A percentile compares a stretch with the other conserved stretches of the same genome.
phyloP scores from a whole-genome alignment of 148 eudicot genomes.

The Arbutus unedo region DNA sequence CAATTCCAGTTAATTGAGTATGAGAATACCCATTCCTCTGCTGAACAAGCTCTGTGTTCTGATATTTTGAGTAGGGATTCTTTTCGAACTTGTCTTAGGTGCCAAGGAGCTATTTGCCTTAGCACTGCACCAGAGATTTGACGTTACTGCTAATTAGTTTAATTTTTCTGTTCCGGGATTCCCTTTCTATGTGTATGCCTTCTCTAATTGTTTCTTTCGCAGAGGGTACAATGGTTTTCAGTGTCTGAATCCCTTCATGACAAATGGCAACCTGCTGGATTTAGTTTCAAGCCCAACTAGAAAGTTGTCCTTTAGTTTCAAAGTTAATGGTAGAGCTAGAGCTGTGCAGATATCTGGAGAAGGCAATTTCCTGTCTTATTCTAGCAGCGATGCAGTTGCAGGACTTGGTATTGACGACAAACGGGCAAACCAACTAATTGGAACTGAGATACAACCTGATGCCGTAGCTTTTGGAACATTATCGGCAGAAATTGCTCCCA shows the following conservation, averaged over 20 bases:
- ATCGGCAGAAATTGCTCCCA: constrained; percentile 62
- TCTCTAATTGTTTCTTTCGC: not conserved
- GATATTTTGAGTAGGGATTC: not conserved
- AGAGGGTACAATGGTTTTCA: not conserved
- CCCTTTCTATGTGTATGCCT: not conserved
- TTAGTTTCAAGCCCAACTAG: constrained; percentile 6
- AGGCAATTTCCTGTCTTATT: constrained; percentile 46
- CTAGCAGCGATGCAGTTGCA: constrained; percentile 26
- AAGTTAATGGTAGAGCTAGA: constrained; percentile 35
- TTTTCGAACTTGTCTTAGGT: not conserved
- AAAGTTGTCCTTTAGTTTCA: constrained; percentile 26
- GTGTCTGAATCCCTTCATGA: not conserved
- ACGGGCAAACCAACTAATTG: constrained; percentile 28
- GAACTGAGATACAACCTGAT: constrained; percentile 64
- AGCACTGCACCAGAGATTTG: not conserved
- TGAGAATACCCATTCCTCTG: not conserved
- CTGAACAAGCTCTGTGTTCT: not conserved
- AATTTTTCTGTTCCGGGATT: not conserved
- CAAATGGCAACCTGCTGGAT: not conserved
- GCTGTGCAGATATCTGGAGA: constrained; percentile 64
- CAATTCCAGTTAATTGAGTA: not conserved
- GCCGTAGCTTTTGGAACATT: constrained; percentile 56
- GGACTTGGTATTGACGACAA: constrained; percentile 15
- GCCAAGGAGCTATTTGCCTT: not conserved
- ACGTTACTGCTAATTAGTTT: not conserved